phyloP scores from a whole-genome alignment of 805 yeast genomes.

The Saturnispora hagleri region DNA sequence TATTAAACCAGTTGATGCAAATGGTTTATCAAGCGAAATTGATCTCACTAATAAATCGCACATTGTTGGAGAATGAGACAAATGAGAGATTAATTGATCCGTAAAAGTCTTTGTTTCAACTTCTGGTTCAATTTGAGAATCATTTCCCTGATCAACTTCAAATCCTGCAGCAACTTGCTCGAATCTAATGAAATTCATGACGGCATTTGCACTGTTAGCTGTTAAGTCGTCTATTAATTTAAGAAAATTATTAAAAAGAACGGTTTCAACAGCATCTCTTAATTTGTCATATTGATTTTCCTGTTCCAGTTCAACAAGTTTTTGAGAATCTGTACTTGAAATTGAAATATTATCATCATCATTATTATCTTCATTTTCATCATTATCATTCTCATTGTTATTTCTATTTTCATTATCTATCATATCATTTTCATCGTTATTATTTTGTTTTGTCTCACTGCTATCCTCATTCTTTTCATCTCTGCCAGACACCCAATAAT shows the following conservation, averaged over 20 bases:
- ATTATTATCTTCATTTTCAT: slow-evolving; percentile 14
- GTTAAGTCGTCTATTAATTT: slow-evolving; percentile 78
- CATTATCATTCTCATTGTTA: slow-evolving; percentile 10
- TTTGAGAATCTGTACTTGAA: slow-evolving; percentile 12
- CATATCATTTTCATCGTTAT: background rate
- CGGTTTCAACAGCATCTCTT: slow-evolving; percentile 22
- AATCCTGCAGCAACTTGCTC: slow-evolving; percentile 18
- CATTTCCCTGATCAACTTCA: background rate
- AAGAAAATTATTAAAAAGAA: slow-evolving; percentile 43
- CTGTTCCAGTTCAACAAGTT: slow-evolving; percentile 12
- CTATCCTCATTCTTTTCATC: background rate
- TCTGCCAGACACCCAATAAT: slow-evolving; percentile 12
- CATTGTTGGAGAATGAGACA: slow-evolving; percentile 72
- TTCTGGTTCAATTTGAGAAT: background rate
- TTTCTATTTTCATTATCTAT: slow-evolving; percentile 4
- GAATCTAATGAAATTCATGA: slow-evolving; percentile 57
- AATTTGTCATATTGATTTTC: slow-evolving; percentile 20
- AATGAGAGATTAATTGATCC: slow-evolving; percentile 65
- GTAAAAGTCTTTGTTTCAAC: slow-evolving; percentile 37
- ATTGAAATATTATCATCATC: slow-evolving; percentile 23
- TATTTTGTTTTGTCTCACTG: slow-evolving; percentile 1
- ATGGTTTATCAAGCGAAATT: slow-evolving; percentile 86
- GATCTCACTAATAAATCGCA: slow-evolving; percentile 84
- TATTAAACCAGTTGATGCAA: slow-evolving; percentile 76
- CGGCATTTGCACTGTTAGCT: slow-evolving; percentile 70